Base-by-base conservation (phyloP, 768 basidiomycete species). In the Termitomyces eurrhizus region DNA sequence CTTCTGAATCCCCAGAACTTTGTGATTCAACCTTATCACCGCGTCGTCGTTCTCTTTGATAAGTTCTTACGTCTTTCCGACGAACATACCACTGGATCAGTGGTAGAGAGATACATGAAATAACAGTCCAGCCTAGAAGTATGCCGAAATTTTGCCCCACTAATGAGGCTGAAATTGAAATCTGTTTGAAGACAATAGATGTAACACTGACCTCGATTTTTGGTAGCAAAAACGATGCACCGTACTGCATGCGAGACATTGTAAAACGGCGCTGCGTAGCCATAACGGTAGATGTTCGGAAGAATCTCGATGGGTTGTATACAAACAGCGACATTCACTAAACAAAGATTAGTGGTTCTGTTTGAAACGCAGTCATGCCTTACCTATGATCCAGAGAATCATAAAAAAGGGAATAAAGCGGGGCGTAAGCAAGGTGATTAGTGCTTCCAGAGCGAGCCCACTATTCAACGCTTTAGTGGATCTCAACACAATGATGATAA, bases 201-300 rank as follows among this genome's bases (percentile, higher is more conserved):
- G 29, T 42, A 16, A 35, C 1, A 36, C 60, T 32, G 7, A 62
- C 64, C 21, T 54, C 39, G 68, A 21, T 81, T 72, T 61, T 87
- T 86, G 67, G 87, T 88, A 41, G 80, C 74, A 64, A 92, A 90
- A n/a, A 87, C 69, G 58, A 92, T 76, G 29, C 83, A 76, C 21
- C 90, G 78, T 4, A 84, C 79, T 0, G 86, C 82, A 42, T 75
- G 72, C 14, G 85, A 83, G 33, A 90, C 75, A 65, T 90, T 88
- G 69, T 88, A 90, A 67, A 92, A 90, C 1, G 90, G 90, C 63
- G 77, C 78, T 0, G 82, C 88, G 63, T 84, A 88, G 1, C 88
- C 90, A 61, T 90, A 90, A 52, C 77, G 79, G 72, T 79, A 89
- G 59, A 90, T 62, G 42, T 64, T 64, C 0, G 88, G 87, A 1